These are phyloP conservation scores for Sugiyamaella japonica DNA, from an alignment of 1,139 yeast genomes.

Conservation along the genomic window DNA sequence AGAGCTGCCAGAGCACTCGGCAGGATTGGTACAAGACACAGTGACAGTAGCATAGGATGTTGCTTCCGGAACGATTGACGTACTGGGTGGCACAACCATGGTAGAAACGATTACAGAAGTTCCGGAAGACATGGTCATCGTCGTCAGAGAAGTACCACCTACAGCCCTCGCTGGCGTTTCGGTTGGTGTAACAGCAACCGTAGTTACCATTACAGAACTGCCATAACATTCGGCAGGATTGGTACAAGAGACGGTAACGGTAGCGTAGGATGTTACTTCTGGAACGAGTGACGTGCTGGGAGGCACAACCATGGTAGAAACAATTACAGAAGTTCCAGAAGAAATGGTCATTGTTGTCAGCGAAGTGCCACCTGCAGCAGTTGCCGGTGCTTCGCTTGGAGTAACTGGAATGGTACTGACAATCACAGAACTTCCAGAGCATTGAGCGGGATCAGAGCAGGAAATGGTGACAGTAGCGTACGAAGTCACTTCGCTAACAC, in stretches of 20 bases:
- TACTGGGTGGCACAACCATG: constrained; percentile 6
- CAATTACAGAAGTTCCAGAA: neutral
- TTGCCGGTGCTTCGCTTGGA: neutral
- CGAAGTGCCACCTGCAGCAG: neutral
- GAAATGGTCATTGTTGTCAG: neutral
- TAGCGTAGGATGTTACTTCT: constrained; percentile 1
- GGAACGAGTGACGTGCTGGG: neutral
- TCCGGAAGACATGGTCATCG: constrained; percentile 13
- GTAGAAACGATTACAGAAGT: constrained; percentile 8
- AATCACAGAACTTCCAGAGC: constrained; percentile 5
- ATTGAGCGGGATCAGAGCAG: neutral
- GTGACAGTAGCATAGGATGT: constrained; percentile 8
- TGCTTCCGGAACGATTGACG: neutral
- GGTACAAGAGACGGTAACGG: constrained; percentile 16
- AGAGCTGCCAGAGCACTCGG: constrained; percentile 14
- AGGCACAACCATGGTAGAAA: constrained; percentile 2
- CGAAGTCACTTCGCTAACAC: neutral
- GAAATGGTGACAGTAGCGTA: constrained; percentile 12
- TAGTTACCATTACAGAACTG: constrained; percentile 6
- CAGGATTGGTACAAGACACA: constrained; percentile 16
- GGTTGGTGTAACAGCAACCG: neutral
- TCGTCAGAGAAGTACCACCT: neutral
- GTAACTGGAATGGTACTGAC: neutral
- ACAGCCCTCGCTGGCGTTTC: neutral
- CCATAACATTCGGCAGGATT: constrained; percentile 12